Conservation (phyloP, 306 rosid species). For the Quercus agrifolia region DNA sequence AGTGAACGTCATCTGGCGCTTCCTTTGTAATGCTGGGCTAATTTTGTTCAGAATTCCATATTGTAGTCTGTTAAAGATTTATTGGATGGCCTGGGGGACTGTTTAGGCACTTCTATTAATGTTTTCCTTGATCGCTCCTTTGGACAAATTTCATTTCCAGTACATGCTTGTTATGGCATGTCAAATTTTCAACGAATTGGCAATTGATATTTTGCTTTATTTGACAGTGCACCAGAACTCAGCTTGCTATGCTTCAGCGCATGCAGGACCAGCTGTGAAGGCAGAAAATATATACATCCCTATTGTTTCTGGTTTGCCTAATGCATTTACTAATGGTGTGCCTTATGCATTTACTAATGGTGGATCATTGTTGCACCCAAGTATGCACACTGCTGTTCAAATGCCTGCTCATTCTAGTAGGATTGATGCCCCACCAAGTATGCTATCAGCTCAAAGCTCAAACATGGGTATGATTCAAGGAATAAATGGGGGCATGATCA, state of each 20-base stretch:
- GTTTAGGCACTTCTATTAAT: not conserved
- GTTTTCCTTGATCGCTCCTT: not conserved
- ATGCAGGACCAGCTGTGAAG: conserved; percentile 48
- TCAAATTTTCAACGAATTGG: not conserved
- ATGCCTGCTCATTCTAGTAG: conserved; percentile 56
- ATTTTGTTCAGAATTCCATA: too few relatives aligned
- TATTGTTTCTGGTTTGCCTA: conserved; percentile 54
- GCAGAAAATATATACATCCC: conserved; percentile 58
- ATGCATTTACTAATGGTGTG: conserved; percentile 29
- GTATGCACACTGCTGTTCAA: conserved; percentile 56
- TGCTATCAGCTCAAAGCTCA: conserved; percentile 56
- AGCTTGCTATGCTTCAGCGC: conserved; percentile 55
- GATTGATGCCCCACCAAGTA: conserved; percentile 52
- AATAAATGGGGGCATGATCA: conserved; percentile 67
- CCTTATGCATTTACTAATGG: conserved; percentile 36
- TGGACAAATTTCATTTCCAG: not conserved
- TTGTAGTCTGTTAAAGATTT: not conserved
- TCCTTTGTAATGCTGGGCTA: not conserved
- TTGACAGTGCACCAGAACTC: conserved; percentile 65
- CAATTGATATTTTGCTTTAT: conserved; percentile 6
- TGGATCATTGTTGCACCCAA: conserved; percentile 52
- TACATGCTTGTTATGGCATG: not conserved
- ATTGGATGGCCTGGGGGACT: not conserved
- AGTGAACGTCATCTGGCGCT: not conserved
- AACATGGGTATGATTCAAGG: conserved; percentile 71